Evolutionary conservation across 202 grass and related monocot species (phyloP), one percentile per base, ranked within the genome.

Genomic region (Schoenoplectus triqueter): DNA sequence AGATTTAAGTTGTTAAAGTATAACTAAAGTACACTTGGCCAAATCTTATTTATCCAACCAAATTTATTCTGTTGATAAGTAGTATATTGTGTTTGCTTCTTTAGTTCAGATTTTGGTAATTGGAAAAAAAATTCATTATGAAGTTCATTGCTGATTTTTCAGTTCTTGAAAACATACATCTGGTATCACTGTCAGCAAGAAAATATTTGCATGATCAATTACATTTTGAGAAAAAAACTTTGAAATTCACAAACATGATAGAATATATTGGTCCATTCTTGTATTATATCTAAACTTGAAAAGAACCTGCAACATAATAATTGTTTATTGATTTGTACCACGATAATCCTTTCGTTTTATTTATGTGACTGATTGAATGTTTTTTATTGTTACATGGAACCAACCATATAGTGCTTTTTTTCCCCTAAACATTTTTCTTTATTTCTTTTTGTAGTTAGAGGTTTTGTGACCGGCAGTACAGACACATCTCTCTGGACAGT

Each of bases 401-500:
- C 3, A 40, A 15, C 20, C 39, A 70, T 79, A 74, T 64, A 41
- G 46, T 54, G 31, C 75, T 75, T 21, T 45, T 75, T 55, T 82
- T 39, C 50, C 5, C 13, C 6, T 15, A 52, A 56, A 41, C n/a
- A 87, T 69, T 0, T 84, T 49, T 18, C 14, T 3, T 78, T 85
- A 64, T 14, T 61, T 87, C 54, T 78, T 31, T 78, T 78, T 93
- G 74, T 84, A 98, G 92, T 93, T 67, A 93, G 95, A 86, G 91
- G 92, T 73, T 98, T 88, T 92, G 85, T 95, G 75, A 95, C 95
- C 54, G 93, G 95, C 73, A 98, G 88, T 84, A 98, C 93, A 42
- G 95, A 94, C 86, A 98, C 95, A 82, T 98, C 95, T 50, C 79
- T 98, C 18, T 98, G 93, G 95, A 95, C 89, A 6, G 91, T 95